phyloP scores from a whole-genome alignment of 2,329 filamentous ascomycete genomes.

The Fusarium xylarioides region DNA sequence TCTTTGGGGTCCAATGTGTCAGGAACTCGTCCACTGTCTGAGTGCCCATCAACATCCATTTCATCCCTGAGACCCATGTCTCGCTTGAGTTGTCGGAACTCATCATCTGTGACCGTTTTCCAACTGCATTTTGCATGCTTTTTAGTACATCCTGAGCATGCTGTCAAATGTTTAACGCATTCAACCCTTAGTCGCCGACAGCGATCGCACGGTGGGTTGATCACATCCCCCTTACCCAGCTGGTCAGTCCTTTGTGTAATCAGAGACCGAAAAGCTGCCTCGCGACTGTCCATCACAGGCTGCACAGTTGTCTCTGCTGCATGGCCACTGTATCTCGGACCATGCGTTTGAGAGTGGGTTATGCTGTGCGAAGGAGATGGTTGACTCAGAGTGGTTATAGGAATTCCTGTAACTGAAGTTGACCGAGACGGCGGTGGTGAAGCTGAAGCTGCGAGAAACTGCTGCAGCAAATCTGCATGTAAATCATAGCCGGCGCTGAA shows the following conservation, averaged over 20 bases:
- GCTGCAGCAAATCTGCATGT: conserved; percentile 64
- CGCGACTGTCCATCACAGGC: conserved; percentile 39
- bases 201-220: conserved; percentile 84
- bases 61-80: conserved; percentile 41
- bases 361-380: conserved; percentile 41
- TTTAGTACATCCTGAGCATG: conserved; percentile 87
- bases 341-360: conserved; percentile 30
- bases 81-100: conserved; percentile 53
- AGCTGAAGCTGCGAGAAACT: conserved; percentile 52
- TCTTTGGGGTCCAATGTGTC: conserved; percentile 28
- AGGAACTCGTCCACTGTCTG: conserved; percentile 18
- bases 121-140: conserved; percentile 91
- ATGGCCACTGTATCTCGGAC: conserved; percentile 27
- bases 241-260: conserved; percentile 82
- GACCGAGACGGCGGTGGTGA: conserved; percentile 41
- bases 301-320: conserved; percentile 40
- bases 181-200: conserved; percentile 82
- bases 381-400: conserved; percentile 36
- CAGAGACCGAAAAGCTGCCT: conserved; percentile 56
- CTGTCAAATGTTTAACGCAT: conserved; percentile 86
- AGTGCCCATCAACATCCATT: conserved; percentile 26
- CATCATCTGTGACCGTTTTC: conserved; percentile 81
- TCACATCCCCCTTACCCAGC: conserved; percentile 75
- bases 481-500: conserved; percentile 55
- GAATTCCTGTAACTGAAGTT: conserved; percentile 41